These are phyloP conservation scores for Fraxinus americana DNA, from an alignment of 257 asterid genomes.

Conservation along the genomic window DNA sequence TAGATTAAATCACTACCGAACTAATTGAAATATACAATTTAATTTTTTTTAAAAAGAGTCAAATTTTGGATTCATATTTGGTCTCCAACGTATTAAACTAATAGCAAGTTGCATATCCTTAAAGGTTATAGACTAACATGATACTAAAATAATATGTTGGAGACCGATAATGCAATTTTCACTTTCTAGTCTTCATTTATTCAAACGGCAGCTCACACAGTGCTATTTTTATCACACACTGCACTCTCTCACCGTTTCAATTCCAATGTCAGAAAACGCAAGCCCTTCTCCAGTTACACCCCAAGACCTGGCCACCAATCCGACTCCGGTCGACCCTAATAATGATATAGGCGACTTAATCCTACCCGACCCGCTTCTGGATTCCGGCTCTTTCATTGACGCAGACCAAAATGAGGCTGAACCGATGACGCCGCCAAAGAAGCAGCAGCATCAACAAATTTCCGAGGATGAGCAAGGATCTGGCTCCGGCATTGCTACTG, in stretches of 20 bases:
- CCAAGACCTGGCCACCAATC: background rate
- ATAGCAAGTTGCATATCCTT: too few species aligned
- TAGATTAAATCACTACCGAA: too few species aligned
- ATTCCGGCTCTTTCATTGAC: slow-evolving; percentile 11
- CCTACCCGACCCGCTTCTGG: slow-evolving; percentile 18
- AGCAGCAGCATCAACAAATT: background rate
- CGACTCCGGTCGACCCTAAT: background rate
- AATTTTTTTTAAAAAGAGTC: too few species aligned
- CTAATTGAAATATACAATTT: too few species aligned
- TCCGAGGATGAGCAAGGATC: background rate
- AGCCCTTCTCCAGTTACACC: background rate
- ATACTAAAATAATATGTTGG: too few species aligned
- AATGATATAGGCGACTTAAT: background rate
- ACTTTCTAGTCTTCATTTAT: background rate
- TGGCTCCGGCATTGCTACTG: slow-evolving; percentile 5
- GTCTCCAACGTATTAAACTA: too few species aligned
- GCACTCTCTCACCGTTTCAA: background rate
- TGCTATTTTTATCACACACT: background rate
- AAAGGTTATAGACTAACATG: too few species aligned
- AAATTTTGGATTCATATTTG: too few species aligned
- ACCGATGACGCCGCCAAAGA: background rate
- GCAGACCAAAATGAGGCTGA: background rate
- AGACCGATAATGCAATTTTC: too few species aligned
- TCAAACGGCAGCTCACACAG: background rate
- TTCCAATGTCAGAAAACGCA: background rate